Conservation (phyloP, 371 early-diverging fungal genomes). For the Rhizopus microsporus region DNA sequence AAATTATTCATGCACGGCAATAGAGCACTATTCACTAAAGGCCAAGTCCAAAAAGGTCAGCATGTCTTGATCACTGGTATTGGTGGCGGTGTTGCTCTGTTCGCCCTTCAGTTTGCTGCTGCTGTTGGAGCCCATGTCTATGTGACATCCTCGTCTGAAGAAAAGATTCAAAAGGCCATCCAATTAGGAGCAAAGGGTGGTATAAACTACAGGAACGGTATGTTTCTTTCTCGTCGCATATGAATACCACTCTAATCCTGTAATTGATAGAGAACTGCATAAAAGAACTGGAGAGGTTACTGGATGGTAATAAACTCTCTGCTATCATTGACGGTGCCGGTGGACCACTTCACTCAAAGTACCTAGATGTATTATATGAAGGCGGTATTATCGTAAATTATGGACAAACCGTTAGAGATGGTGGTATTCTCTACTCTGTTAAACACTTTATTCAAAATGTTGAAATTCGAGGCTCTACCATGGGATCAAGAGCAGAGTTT, state of each 20-base stretch:
- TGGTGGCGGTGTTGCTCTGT: constrained; percentile 74
- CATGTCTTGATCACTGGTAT: constrained; percentile 73
- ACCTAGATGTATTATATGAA: constrained; percentile 37
- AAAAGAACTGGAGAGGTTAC: constrained; percentile 42
- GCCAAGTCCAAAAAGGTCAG: constrained; percentile 50
- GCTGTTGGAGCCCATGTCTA: constrained; percentile 72
- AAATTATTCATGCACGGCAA: neutral
- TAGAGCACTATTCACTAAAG: constrained; percentile 61
- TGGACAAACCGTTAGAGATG: constrained; percentile 60
- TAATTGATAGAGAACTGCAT: constrained; percentile 49
- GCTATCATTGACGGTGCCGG: constrained; percentile 73
- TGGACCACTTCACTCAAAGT: constrained; percentile 51
- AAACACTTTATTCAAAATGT: constrained; percentile 58
- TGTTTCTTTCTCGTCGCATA: neutral
- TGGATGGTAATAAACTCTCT: constrained; percentile 41
- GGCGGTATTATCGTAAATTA: constrained; percentile 66
- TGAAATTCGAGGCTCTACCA: constrained; percentile 61
- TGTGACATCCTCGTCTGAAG: constrained; percentile 66
- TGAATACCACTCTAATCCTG: neutral
- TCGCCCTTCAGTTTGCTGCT: constrained; percentile 67
- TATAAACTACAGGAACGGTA: constrained; percentile 69
- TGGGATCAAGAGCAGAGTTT: constrained; percentile 70
- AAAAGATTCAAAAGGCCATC: constrained; percentile 64
- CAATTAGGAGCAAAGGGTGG: constrained; percentile 72
- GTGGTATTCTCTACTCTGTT: constrained; percentile 40